Conservation (phyloP, 2,329 filamentous ascomycete genomes). For the Talaromyces sp. region DNA sequence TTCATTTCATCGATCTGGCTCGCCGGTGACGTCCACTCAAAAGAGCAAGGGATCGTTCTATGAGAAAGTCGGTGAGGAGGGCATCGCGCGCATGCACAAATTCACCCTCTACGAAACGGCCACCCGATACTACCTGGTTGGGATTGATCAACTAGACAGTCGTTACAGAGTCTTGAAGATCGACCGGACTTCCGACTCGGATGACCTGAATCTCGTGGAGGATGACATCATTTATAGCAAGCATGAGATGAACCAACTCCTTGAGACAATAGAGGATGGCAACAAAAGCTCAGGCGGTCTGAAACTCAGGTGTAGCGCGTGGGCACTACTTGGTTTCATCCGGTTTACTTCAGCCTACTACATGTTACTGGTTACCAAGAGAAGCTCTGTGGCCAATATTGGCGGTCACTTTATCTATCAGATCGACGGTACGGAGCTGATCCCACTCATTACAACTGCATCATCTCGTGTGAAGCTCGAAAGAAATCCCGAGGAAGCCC, state of each 20-base stretch:
- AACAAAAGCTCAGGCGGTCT: slow-evolving; percentile 87
- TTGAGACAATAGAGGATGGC: slow-evolving; percentile 91
- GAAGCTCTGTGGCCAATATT: slow-evolving; percentile 91
- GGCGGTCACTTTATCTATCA: slow-evolving; percentile 96
- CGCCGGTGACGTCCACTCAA: slow-evolving; percentile 34
- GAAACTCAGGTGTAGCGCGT: slow-evolving; percentile 81
- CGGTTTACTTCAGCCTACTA: slow-evolving; percentile 94
- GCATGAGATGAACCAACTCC: slow-evolving; percentile 84
- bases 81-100: slow-evolving; percentile 72
- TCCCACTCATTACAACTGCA: slow-evolving; percentile 71
- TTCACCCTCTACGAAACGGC: slow-evolving; percentile 97
- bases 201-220: slow-evolving; percentile 77
- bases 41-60: slow-evolving; percentile 34
- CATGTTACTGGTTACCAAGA: slow-evolving; percentile 93
- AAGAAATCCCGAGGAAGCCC: slow-evolving; percentile 78
- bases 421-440: slow-evolving; percentile 85
- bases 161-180: slow-evolving; percentile 92
- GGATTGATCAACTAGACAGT: slow-evolving; percentile 81
- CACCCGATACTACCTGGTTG: slow-evolving; percentile 88
- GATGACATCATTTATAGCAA: slow-evolving; percentile 93
- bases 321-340: slow-evolving; percentile 93
- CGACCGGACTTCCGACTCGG: slow-evolving; percentile 76
- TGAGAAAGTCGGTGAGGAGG: slow-evolving; percentile 39
- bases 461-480: slow-evolving; percentile 68
- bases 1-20: slow-evolving; percentile 40